These are phyloP conservation scores for Pseudogymnoascus sp. DNA, from an alignment of 2,329 filamentous ascomycete species.

Conservation along the genomic window DNA sequence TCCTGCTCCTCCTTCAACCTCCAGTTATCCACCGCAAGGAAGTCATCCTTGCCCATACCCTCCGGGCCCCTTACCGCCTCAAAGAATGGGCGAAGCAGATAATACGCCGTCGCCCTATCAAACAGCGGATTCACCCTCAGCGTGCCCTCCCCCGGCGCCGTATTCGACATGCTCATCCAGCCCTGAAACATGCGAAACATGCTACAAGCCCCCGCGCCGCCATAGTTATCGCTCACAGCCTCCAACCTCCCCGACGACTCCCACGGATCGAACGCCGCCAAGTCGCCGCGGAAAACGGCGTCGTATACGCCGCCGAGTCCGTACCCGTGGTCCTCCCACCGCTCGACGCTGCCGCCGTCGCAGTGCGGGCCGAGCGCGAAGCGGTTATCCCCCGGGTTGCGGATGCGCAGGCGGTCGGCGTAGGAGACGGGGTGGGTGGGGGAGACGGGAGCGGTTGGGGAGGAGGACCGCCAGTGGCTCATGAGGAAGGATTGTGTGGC, in stretches of 20 bases:
- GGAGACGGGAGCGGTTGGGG: constrained; percentile 35
- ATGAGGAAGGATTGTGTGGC: constrained; percentile 54
- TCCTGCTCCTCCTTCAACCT: constrained; percentile 42
- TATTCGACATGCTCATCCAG: constrained; percentile 74
- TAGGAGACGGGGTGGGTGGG: constrained; percentile 53
- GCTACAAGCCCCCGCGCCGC: constrained; percentile 71
- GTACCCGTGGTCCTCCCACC: constrained; percentile 66
- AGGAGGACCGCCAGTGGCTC: constrained; percentile 46
- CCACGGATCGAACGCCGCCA: constrained; percentile 79
- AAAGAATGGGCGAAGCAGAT: constrained; percentile 80
- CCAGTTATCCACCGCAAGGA: constrained; percentile 53
- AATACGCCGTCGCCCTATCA: constrained; percentile 67
- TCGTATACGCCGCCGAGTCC: constrained; percentile 62
- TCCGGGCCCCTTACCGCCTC: constrained; percentile 33
- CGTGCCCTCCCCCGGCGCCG: constrained; percentile 67
- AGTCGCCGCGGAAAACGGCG: constrained; percentile 61
- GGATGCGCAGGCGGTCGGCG: constrained; percentile 56
- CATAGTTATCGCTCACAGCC: constrained; percentile 67
- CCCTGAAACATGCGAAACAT: constrained; percentile 88
- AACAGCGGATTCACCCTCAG: constrained; percentile 74
- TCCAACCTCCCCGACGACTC: constrained; percentile 61
- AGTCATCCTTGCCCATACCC: constrained; percentile 29
- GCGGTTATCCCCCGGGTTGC: constrained; percentile 59
- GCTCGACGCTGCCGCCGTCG: constrained; percentile 65
- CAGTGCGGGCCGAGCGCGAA: constrained; percentile 68